Conservation (phyloP, 1,284 basidiomycete genomes). For the Tylopilus sp. region DNA sequence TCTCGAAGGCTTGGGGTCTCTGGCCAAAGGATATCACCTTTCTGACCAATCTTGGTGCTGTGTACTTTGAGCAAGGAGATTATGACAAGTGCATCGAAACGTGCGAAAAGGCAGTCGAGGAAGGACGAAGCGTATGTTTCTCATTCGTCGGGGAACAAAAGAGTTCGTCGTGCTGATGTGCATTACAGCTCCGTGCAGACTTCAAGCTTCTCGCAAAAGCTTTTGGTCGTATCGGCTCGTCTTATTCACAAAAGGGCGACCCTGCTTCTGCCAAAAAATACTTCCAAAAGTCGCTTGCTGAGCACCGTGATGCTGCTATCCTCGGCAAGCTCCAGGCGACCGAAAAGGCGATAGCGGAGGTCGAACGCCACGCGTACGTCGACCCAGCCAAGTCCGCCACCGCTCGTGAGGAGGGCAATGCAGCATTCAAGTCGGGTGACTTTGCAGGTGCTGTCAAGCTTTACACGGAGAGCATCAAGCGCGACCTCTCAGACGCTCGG, state of each 20-base stretch:
- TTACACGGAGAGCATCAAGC: constrained; percentile 96
- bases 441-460: constrained; percentile 90
- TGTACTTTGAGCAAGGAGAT: constrained; percentile 90
- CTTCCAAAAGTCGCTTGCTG: constrained; percentile 89
- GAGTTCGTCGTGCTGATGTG: constrained; percentile 3
- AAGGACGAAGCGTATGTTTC: constrained; percentile 67
- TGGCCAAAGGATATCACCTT: constrained; percentile 94
- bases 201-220: constrained; percentile 85
- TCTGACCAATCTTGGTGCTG: constrained; percentile 84
- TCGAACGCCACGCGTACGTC: constrained; percentile 81
- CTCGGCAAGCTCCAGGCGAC: constrained; percentile 87
- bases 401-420: constrained; percentile 92
- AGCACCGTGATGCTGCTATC: constrained; percentile 94
- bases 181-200: constrained; percentile 65
- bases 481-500: constrained; percentile 84
- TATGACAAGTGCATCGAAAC: constrained; percentile 89
- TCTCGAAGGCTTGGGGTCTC: constrained; percentile 87
- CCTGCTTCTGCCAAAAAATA: constrained; percentile 79
- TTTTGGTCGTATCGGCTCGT: constrained; percentile 84
- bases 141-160: background rate
- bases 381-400: constrained; percentile 81
- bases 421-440: constrained; percentile 87
- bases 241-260: constrained; percentile 84
- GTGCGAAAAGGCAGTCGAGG: constrained; percentile 93
- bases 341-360: constrained; percentile 79